Evolutionary conservation across 352 stramenopile species (phyloP).

Genomic region (Phytophthora sp.): DNA sequence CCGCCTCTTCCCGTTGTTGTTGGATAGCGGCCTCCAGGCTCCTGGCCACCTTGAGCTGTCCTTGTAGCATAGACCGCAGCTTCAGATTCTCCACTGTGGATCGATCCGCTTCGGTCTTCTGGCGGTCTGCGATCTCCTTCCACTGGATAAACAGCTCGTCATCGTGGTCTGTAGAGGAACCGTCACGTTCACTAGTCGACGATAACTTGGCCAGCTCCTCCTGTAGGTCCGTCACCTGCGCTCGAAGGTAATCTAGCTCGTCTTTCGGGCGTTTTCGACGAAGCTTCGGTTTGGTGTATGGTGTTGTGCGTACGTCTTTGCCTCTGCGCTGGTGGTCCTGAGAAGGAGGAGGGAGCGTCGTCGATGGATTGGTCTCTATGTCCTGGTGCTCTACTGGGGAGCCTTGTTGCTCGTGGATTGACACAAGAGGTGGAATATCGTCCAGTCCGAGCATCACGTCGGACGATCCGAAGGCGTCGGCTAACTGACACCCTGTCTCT

Average conservation of each 20-base stretch:
- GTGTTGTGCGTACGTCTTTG: slow-evolving; percentile 19
- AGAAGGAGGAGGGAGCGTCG: background rate
- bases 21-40: slow-evolving; percentile 37
- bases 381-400: background rate
- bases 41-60: slow-evolving; percentile 32
- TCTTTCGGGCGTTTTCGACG: slow-evolving; percentile 41
- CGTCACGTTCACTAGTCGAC: background rate
- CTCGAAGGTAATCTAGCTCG: slow-evolving; percentile 42
- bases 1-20: slow-evolving; percentile 27
- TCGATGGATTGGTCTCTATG: background rate
- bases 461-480: slow-evolving; percentile 21
- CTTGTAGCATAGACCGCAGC: slow-evolving; percentile 36
- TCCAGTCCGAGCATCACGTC: slow-evolving; percentile 2
- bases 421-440: background rate
- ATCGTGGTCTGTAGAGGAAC: background rate
- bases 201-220: slow-evolving; percentile 33
- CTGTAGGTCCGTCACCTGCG: slow-evolving; percentile 27
- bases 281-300: slow-evolving; percentile 21
- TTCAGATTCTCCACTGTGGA: slow-evolving; percentile 37
- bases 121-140: slow-evolving; percentile 31
- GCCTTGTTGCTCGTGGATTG: background rate
- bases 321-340: slow-evolving; percentile 3
- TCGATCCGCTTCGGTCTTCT: slow-evolving; percentile 25
- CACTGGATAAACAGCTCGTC: slow-evolving; percentile 34
- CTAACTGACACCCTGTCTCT: slow-evolving; percentile 24